Evolutionary conservation across 2,329 filamentous ascomycete genomes (phyloP).

Genomic region (Sporothrix globosa): DNA sequence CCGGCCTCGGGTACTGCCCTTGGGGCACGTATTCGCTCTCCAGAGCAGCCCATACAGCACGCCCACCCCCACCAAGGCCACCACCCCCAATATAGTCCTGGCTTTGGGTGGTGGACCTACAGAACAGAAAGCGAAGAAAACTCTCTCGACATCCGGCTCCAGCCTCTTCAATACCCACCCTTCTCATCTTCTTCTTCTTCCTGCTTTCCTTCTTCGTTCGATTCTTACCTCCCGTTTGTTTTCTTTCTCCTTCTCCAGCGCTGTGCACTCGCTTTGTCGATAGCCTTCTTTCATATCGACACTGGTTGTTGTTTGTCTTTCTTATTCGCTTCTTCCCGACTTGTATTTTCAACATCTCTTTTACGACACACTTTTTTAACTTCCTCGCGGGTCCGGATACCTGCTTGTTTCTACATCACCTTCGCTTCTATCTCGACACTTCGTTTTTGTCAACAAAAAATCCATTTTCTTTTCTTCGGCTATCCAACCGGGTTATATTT

Average conservation of each 20-base stretch:
- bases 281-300: conserved; percentile 58
- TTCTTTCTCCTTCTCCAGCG: conserved; percentile 46
- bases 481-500: conserved; percentile 2
- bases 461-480: conserved; percentile 20
- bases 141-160: conserved; percentile 2
- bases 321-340: conserved; percentile 45
- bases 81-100: conserved; percentile 41
- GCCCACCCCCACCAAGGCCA: conserved; percentile 35
- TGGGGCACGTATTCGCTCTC: conserved; percentile 42
- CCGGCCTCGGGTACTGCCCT: conserved; percentile 45
- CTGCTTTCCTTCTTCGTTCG: conserved; percentile 26
- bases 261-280: conserved; percentile 56
- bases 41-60: conserved; percentile 35
- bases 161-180: conserved; percentile 34
- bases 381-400: conserved; percentile 32
- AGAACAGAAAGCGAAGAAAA: conserved; percentile 23
- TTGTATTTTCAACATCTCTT: conserved; percentile 38
- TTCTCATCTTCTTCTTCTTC: conserved; percentile 35
- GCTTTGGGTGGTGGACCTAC: conserved; percentile 15
- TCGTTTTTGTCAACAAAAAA: conserved; percentile 16
- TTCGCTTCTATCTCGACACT: conserved; percentile 31
- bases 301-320: conserved; percentile 44
- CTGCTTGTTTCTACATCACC: conserved; percentile 31
- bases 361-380: conserved; percentile 35
- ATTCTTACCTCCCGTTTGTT: conserved; percentile 39